phyloP scores from a whole-genome alignment of 495 filamentous ascomycete genomes.

The Penicillium silybi region DNA sequence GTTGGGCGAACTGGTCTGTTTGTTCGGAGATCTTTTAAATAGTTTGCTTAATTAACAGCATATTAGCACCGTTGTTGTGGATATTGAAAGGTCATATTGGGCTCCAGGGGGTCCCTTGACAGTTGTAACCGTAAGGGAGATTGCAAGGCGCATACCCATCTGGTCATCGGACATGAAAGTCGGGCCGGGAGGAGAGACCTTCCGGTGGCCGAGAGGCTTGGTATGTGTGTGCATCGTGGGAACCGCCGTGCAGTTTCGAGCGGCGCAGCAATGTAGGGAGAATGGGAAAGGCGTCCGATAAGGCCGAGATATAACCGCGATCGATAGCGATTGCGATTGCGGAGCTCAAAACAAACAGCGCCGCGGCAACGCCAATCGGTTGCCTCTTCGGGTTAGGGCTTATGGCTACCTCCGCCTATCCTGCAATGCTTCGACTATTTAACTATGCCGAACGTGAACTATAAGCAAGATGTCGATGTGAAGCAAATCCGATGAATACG shows the following conservation, averaged over 20 bases:
- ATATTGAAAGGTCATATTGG: not conserved
- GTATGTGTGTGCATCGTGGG: slow-evolving; percentile 40
- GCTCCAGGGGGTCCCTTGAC: not conserved
- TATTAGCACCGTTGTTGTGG: slow-evolving; percentile 7
- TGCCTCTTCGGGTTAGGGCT: slow-evolving; percentile 17
- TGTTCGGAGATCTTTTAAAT: slow-evolving; percentile 74
- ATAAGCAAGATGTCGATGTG: not conserved
- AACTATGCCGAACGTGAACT: not conserved
- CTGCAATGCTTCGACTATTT: not conserved
- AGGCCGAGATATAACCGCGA: slow-evolving; percentile 10
- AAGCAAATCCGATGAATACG: too few species aligned
- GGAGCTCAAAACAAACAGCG: slow-evolving; percentile 25
- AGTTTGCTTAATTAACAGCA: slow-evolving; percentile 49
- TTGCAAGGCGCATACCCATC: slow-evolving; percentile 59
- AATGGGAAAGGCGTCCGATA: slow-evolving; percentile 11
- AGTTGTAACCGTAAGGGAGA: slow-evolving; percentile 3
- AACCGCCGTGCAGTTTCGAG: not conserved
- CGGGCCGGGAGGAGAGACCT: slow-evolving; percentile 68
- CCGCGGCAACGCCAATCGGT: slow-evolving; percentile 20
- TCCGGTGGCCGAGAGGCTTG: slow-evolving; percentile 42
- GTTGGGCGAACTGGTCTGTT: slow-evolving; percentile 72
- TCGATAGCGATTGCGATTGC: slow-evolving; percentile 5
- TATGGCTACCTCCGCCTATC: slow-evolving; percentile 11
- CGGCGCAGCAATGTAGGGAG: not conserved
- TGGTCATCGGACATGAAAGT: slow-evolving; percentile 85